Evolutionary conservation across 306 rosid species (phyloP), one percentile per base, ranked within the genome.

Genomic region (Acmispon strigosus): DNA sequence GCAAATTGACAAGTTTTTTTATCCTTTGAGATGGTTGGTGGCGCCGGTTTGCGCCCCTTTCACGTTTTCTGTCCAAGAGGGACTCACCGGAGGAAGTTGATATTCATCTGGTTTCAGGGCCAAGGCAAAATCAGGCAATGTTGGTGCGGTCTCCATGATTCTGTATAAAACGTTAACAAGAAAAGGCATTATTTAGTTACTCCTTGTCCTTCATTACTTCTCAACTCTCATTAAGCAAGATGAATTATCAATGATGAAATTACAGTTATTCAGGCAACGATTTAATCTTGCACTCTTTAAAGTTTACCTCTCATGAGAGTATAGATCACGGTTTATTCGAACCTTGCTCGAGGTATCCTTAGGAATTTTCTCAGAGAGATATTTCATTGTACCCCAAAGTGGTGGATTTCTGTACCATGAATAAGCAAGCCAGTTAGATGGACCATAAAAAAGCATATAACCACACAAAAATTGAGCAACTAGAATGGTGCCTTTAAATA

Each of bases 71-170:
- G 81, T 80, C 97, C 96, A 95, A 27, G 93, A 86, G 52, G 86
- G 61, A 78, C 88, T 88, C 63, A 81, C 88, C 2, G 79, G 66
- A 72, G 99, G 99, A 85, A 95, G 96, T 81, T 86, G 92, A 75
- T 84, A 95, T n/a, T 95, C 99, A 49, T 95, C 99, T 0, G 99
- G 99, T 84, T 88, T 95, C 79, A 95, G 81, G 60, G 99, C 99
- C 85, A 95, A 80, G 1, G 96, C 89, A 58, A 95, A 95, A 78
- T 95, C 97, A 0, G 99, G 99, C 86, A 95, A 85, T 44, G 97
- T 91, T 3, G 99, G 99, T 5, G 99, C 99, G 22, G 96, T 91
- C 82, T 91, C 99, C 96, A 91, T 78, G 76, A 95, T 89, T 84
- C 99, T 95, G 90, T 20, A 69, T 67, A 70, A 68, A 44, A 77